Base-by-base conservation (phyloP, 345 rosid genomes). In the Nasturtium officinale region DNA sequence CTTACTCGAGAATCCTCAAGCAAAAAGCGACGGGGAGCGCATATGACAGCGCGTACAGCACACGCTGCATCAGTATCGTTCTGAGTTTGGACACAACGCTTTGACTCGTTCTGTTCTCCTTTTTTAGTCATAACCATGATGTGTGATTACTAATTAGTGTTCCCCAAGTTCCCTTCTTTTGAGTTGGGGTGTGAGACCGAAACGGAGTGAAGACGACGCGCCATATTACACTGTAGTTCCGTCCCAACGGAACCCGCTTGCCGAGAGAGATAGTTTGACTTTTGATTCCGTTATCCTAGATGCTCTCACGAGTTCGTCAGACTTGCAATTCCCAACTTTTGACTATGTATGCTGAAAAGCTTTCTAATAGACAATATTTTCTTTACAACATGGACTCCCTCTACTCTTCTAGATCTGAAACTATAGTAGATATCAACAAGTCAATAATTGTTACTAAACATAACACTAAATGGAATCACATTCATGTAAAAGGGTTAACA, bases 241-340 rank as follows among this genome's bases (percentile, higher is more conserved):
- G 72, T 18, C 55, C 46, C 61, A 67, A 67, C 55, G 73, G 40
- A 75, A 60, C 62, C 61, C 50, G 30, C 21, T 61, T 33, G 38
- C 17, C 50, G 30, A 43, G 65, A 43, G 66, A 48, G 42, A 53
- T 30, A 25, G 37, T 67, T 75, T 75, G 78, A 75, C 78, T 59
- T 60, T 65, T 54, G 3, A 40, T 20, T 59, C 59, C 67, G 61
- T 37, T 74, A 16, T 25, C 65, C 71, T 65, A 73, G 72, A 74
- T 74, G 16, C 72, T 30, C 26, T 59, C 60, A 50, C 57, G 38
- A 60, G 56, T 50, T 8, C 55, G 73, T 75, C 73, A 60, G 55
- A 74, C 61, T 75, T 50, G 20, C 59, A 47, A 38, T 66, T 74
- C 73, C 67, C 59, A 67, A 58, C 67, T n/a, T 47, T 67, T 75